Conservation (phyloP, 1,284 basidiomycete species). For the Cerioporus squamosus region DNA sequence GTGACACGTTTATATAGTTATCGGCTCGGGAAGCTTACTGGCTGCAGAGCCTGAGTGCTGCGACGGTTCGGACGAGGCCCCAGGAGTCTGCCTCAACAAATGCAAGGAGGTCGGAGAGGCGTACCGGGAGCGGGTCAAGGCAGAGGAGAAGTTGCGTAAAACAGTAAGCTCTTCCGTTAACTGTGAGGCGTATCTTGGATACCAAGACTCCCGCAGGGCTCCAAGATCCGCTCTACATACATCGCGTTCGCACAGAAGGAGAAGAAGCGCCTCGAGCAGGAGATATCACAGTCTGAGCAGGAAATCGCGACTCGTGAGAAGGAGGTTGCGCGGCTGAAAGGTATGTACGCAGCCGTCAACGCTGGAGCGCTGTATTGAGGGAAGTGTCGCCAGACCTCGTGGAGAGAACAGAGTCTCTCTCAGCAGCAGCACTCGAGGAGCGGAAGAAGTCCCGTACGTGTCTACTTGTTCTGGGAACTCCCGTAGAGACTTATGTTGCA, state of each 20-base stretch:
- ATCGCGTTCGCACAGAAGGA: conserved; percentile 88
- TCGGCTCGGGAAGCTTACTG: neutral
- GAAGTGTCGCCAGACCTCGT: conserved; percentile 54
- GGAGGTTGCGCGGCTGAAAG: conserved; percentile 71
- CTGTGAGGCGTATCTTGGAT: too few species aligned
- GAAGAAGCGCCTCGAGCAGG: conserved; percentile 76
- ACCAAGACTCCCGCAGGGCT: conserved; percentile 57
- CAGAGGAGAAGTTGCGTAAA: conserved; percentile 77
- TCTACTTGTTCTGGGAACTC: too few species aligned
- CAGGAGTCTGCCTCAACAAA: conserved; percentile 79
- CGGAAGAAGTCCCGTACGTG: conserved; percentile 85
- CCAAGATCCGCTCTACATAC: conserved; percentile 90
- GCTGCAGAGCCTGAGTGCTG: conserved; percentile 89
- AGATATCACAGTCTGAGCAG: conserved; percentile 54
- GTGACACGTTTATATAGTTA: conserved; percentile 29
- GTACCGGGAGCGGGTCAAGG: conserved; percentile 69
- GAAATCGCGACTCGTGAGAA: conserved; percentile 68
- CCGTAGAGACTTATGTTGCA: neutral
- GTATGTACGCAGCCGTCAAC: conserved; percentile 36
- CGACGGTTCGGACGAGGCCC: conserved; percentile 93
- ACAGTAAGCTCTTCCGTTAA: conserved; percentile 56
- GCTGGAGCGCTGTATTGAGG: too few species aligned
- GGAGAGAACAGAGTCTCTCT: conserved; percentile 72
- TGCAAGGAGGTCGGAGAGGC: conserved; percentile 81
- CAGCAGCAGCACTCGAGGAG: conserved; percentile 74